Percentiles rank a stretch among this genome's conserved stretches.
These are phyloP conservation scores for Leccinum rimulosum DNA, from an alignment of 768 basidiomycete genomes.

Conservation along the genomic window DNA sequence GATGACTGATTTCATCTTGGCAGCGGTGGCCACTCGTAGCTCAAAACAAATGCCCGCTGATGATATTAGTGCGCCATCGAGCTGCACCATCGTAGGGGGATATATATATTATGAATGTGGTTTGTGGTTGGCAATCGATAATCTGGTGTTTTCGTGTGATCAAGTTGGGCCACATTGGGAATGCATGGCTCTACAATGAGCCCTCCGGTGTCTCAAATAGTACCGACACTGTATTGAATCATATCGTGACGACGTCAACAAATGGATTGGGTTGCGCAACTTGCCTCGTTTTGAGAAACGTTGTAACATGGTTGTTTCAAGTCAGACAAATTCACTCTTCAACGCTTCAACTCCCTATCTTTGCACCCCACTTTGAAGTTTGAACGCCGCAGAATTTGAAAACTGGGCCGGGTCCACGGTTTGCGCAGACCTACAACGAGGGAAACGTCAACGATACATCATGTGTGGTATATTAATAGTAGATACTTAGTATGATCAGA, in stretches of 20 bases:
- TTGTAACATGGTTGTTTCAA: neutral
- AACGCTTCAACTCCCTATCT: neutral
- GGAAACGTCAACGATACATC: neutral
- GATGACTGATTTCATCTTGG: neutral
- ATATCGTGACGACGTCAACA: neutral
- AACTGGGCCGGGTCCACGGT: neutral
- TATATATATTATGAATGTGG: neutral
- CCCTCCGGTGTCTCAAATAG: neutral
- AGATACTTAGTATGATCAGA: slow-evolving; percentile 19
- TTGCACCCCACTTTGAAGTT: neutral
- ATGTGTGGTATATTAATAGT: slow-evolving; percentile 15
- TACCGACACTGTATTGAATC: neutral
- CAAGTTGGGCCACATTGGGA: neutral
- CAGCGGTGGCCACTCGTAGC: neutral
- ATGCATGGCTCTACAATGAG: neutral
- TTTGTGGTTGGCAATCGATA: neutral
- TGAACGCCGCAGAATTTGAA: neutral
- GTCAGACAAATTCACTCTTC: neutral
- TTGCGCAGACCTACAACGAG: neutral
- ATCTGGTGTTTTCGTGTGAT: neutral
- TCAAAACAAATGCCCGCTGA: neutral
- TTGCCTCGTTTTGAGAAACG: neutral
- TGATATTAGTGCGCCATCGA: neutral
- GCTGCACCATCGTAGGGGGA: neutral
- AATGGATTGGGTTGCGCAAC: neutral